A percentile compares a stretch with the other conserved stretches of the same genome.
These are phyloP conservation scores for Trichaptum fuscoviolaceum DNA, from an alignment of 768 basidiomycete genomes.

Conservation along the genomic window DNA sequence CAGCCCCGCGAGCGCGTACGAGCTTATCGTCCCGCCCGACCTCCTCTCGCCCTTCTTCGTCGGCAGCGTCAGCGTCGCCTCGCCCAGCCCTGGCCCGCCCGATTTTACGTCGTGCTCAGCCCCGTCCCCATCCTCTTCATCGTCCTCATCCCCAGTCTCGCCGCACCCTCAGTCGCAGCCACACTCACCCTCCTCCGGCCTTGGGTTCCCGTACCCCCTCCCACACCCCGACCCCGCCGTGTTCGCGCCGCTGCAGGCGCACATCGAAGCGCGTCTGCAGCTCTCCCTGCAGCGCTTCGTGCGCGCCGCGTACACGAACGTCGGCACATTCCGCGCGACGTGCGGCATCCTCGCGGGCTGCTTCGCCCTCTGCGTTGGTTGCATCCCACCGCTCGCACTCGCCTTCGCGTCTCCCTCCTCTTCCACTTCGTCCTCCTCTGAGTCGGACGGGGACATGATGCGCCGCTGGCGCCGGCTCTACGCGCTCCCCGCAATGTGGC, in stretches of 20 bases:
- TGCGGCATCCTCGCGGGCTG: constrained; percentile 66
- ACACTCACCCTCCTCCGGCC: not conserved
- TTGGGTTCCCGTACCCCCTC: constrained; percentile 9
- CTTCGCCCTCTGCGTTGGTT: constrained; percentile 42
- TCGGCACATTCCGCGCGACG: constrained; percentile 62
- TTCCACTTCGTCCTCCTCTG: not conserved
- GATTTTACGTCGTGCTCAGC: constrained; percentile 36
- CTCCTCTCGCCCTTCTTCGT: constrained; percentile 43
- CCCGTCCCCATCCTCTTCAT: constrained; percentile 29
- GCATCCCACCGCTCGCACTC: constrained; percentile 40
- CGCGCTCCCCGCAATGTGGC: constrained; percentile 65
- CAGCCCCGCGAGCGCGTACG: constrained; percentile 64
- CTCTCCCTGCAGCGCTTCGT: constrained; percentile 65
- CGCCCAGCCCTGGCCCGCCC: not conserved
- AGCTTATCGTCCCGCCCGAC: constrained; percentile 64
- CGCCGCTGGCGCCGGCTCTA: constrained; percentile 50
- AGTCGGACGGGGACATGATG: not conserved
- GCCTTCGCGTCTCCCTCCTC: constrained; percentile 42
- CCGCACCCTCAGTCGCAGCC: constrained; percentile 5
- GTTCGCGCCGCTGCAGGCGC: constrained; percentile 54
- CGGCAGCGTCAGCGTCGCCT: constrained; percentile 15
- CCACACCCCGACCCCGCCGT: constrained; percentile 60
- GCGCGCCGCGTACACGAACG: constrained; percentile 61
- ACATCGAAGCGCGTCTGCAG: constrained; percentile 54
- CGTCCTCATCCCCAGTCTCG: constrained; percentile 9